Percentiles rank a stretch among this genome's conserved stretches.
These are phyloP conservation scores for Cymbopogon citratus DNA, from an alignment of 176 grass and related monocot species.

Conservation along the genomic window DNA sequence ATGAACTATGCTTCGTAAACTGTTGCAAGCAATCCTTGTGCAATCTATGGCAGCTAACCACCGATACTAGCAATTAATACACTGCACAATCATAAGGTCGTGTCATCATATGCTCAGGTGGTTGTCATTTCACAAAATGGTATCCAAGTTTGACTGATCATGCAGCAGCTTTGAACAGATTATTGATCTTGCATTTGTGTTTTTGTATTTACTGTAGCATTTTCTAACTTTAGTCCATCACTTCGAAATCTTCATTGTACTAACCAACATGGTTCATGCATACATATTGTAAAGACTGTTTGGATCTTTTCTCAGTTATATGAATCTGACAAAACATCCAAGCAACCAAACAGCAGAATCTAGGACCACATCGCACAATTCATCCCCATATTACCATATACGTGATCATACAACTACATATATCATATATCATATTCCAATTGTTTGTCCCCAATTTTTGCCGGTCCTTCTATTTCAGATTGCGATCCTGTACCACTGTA, in stretches of 20 bases:
- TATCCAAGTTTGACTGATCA: conserved; percentile 23
- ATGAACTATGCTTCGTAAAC: not conserved
- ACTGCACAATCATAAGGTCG: not conserved
- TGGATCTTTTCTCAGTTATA: not conserved
- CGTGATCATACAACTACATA: not conserved
- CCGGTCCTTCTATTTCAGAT: not conserved
- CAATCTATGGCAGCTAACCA: conserved; percentile 27
- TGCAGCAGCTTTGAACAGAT: not conserved
- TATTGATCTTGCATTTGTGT: not conserved
- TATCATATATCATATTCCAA: conserved; percentile 11
- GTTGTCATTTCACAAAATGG: conserved; percentile 21
- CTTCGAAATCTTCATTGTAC: not conserved
- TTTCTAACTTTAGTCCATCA: not conserved
- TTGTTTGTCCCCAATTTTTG: conserved; percentile 7
- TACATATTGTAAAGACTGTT: not conserved
- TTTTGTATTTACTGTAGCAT: not conserved
- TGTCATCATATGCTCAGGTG: conserved; percentile 17
- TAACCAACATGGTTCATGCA: not conserved
- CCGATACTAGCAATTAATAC: conserved; percentile 21
- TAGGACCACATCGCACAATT: not conserved
- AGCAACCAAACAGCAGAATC: not conserved
- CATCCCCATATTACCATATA: not conserved
- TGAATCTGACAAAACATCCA: not conserved
- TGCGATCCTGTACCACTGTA: conserved; percentile 3
- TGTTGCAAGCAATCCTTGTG: not conserved